phyloP scores from a whole-genome alignment of 164 flowering plant species.

The Nelumbo lutea region DNA sequence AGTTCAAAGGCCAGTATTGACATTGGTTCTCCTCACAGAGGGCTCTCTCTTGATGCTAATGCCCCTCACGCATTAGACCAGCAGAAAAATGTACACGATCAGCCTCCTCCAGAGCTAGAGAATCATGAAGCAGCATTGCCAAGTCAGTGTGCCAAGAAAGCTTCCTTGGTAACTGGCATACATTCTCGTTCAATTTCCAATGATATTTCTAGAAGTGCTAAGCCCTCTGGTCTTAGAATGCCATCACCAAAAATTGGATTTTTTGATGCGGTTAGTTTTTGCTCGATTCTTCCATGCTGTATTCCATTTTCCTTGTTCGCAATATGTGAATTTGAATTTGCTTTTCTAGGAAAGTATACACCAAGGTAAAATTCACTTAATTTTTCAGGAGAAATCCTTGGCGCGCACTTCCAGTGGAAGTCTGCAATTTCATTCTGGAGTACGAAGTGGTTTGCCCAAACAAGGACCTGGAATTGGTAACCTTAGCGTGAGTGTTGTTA shows the following conservation, averaged over 20 bases:
- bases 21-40: constrained; percentile 19
- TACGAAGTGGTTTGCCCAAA: constrained; percentile 16
- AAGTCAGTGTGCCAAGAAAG: constrained; percentile 21
- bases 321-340: background rate
- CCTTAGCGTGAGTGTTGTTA: constrained; percentile 25
- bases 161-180: constrained; percentile 16
- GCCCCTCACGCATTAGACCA: constrained; percentile 14
- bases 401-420: constrained; percentile 26
- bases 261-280: constrained; percentile 81
- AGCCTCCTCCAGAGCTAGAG: constrained; percentile 8
- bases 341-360: background rate
- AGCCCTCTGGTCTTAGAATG: constrained; percentile 80
- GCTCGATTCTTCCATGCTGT: background rate
- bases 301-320: background rate
- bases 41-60: constrained; percentile 17
- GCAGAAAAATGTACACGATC: constrained; percentile 13
- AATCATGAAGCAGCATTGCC: constrained; percentile 12
- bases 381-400: constrained; percentile 20
- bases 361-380: background rate
- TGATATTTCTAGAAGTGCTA: constrained; percentile 19
- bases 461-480: constrained; percentile 16
- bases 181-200: constrained; percentile 27
- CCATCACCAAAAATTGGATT: constrained; percentile 94
- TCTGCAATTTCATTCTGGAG: constrained; percentile 24
- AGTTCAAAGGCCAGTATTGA: constrained; percentile 29